A percentile compares a stretch with the other conserved stretches of the same genome.
Evolutionary conservation across 257 asterid species (phyloP).

Genomic region (Paulownia fortunei): DNA sequence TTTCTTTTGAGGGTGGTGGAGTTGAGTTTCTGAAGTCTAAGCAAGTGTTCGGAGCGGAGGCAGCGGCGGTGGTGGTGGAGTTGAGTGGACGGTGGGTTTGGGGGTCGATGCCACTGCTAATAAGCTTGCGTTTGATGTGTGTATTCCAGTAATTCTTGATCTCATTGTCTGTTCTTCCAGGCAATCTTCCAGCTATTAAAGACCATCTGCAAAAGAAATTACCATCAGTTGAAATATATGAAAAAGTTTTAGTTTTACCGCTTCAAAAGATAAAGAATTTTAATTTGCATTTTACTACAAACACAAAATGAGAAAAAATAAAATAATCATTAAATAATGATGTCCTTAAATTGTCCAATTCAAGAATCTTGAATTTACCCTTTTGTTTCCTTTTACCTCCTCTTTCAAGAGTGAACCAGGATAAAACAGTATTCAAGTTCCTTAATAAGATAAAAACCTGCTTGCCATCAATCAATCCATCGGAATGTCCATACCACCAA

Average conservation of each 20-base stretch:
- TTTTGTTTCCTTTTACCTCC: not conserved
- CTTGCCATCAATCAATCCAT: not conserved
- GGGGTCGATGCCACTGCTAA: slow-evolving; percentile 84
- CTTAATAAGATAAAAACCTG: not conserved
- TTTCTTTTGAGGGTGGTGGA: slow-evolving; percentile 28
- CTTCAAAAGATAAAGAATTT: not conserved
- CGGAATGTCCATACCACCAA: too few species aligned
- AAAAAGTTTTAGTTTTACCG: not conserved
- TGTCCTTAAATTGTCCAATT: too few species aligned
- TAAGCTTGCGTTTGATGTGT: slow-evolving; percentile 87
- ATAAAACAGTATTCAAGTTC: not conserved
- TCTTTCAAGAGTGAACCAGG: not conserved
- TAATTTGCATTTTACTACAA: too few species aligned
- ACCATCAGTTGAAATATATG: not conserved
- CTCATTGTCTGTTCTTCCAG: slow-evolving; percentile 90
- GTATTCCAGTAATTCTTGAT: slow-evolving; percentile 95
- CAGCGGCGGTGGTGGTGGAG: slow-evolving; percentile 29
- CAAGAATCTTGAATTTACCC: slow-evolving; percentile 16
- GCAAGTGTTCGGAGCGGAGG: slow-evolving; percentile 41
- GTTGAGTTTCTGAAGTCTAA: slow-evolving; percentile 55
- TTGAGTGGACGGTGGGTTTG: slow-evolving; percentile 72
- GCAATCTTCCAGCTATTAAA: slow-evolving; percentile 81
- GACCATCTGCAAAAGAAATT: slow-evolving; percentile 74
- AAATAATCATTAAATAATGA: not conserved
- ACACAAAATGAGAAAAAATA: not conserved